Evolutionary conservation across 495 filamentous ascomycete genomes (phyloP), one percentile per base, ranked within the genome.

Genomic region (Cairneyella variabilis): DNA sequence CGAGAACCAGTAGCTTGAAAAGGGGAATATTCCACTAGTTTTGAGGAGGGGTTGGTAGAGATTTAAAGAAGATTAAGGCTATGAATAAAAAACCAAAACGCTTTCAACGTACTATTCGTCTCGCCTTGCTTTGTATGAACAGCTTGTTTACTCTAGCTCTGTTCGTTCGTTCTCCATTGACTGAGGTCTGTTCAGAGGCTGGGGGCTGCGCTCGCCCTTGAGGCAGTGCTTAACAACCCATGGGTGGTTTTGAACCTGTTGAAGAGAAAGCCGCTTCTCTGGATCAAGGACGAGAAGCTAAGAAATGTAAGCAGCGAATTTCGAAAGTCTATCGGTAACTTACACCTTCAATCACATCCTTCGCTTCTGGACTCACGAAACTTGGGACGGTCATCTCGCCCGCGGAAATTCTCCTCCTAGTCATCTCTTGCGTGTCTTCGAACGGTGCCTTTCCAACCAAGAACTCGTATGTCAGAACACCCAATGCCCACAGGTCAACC

Each of bases 201-300:
- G n/a, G n/a, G n/a, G n/a, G n/a, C n/a, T n/a, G n/a, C n/a, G n/a
- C n/a, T n/a, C n/a, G n/a, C 87, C 82, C 70, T 88, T 90, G 17
- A 82, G 74, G 66, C 93, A 97, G 69, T 97, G 88, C 77, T 95
- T 97, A 56, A 95, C 59, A 57, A 97, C 95, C 92, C 92, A 97
- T 18, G 92, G 91, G 66, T 97, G 92, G 37, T 77, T 78, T 68
- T 89, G 83, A 48, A 96, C 87, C 28, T 96, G 86, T 17, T 92
- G 88, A 1, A 97, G 78, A 1, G 90, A 78, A 36, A 97, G 85
- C 21, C 92, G 78, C 76, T 95, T 93, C 64, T 95, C 89, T 0
- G 92, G 93, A 58, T 96, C 90, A 51, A 97, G 78, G 20, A 96
- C 89, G 42, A 97, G 79, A 30, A 97, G 72, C 90, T 96, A 62